Base-by-base conservation (phyloP, 2,329 filamentous ascomycete genomes). In the Cercospora janseana region DNA sequence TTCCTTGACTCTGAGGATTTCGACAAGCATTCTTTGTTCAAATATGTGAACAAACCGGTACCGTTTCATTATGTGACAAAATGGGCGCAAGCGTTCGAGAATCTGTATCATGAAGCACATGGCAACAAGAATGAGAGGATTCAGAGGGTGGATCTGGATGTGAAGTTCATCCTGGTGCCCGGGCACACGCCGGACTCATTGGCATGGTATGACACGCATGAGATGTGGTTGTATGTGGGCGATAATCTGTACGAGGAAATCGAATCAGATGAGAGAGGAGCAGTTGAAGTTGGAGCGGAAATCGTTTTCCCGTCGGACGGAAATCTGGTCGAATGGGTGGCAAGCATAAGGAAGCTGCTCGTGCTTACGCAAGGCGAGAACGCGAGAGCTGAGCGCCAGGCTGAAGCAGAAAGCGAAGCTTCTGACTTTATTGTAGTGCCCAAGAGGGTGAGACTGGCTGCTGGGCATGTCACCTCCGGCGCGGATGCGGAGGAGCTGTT, bases 151-250 rank as follows among this genome's bases (percentile, higher is more conserved):
- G 52, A 60, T 16, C 62, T 75, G 9, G 63, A 65, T 1, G 64
- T 77, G 21, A 68, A 65, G n/a, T 66, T 76, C 20, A 61, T 75
- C 6, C 71, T 76, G 15, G 71, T 72, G 0, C 73, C 74, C 2
- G 75, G 75, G 10, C 73, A 77, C 55, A 75, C 72, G 0, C 74
- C 73, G 0, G 73, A 76, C 51, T 67, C 70, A 10, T 54, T 76
- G 1, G 72, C 73, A 1, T 70, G 71, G 59, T 77, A 73, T 56
- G 75, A 77, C 42, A 59, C 66, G 7, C 59, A 66, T 1, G 72
- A 76, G 53, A 67, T 71, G 26, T 63, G 69, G 37, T 58, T 77
- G 0, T 77, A 70, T 46, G 70, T 75, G 4, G 75, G 75, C 4
- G 75, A 78, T 46, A 72, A 69, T 4, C 66, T 75, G 47, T 77